Evolutionary conservation across 768 basidiomycete species (phyloP).

Genomic region (Boletellus sp.): DNA sequence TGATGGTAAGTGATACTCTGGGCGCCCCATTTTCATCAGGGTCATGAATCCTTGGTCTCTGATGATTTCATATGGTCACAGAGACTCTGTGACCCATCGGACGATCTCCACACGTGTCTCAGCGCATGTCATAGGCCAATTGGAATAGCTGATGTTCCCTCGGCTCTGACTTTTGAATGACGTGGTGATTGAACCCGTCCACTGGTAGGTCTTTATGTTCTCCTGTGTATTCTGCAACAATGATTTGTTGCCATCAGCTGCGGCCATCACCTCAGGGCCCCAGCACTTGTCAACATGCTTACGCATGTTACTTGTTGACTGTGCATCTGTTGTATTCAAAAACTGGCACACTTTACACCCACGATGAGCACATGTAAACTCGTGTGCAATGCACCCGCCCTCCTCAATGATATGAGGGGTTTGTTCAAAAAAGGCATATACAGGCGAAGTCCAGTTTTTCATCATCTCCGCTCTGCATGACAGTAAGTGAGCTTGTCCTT

Average conservation of each 20-base stretch:
- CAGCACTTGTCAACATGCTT: background rate
- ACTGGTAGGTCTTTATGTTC: background rate
- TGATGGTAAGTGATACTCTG: too few species aligned
- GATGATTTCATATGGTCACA: background rate
- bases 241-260: background rate
- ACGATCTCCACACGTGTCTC: background rate
- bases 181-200: background rate
- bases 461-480: background rate
- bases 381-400: background rate
- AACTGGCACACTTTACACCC: background rate
- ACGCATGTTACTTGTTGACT: background rate
- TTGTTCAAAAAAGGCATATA: background rate
- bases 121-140: background rate
- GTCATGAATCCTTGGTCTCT: background rate
- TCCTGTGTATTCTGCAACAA: background rate
- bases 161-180: background rate
- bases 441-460: background rate
- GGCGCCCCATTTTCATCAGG: too few species aligned
- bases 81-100: background rate
- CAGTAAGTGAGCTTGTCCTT: background rate
- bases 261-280: background rate
- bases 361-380: background rate
- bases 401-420: background rate
- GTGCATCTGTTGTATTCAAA: background rate
- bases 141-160: background rate